Percentiles rank a stretch among this genome's conserved stretches.
Conservation (phyloP, 2,329 filamentous ascomycete species). For the Fusarium chaquense region DNA sequence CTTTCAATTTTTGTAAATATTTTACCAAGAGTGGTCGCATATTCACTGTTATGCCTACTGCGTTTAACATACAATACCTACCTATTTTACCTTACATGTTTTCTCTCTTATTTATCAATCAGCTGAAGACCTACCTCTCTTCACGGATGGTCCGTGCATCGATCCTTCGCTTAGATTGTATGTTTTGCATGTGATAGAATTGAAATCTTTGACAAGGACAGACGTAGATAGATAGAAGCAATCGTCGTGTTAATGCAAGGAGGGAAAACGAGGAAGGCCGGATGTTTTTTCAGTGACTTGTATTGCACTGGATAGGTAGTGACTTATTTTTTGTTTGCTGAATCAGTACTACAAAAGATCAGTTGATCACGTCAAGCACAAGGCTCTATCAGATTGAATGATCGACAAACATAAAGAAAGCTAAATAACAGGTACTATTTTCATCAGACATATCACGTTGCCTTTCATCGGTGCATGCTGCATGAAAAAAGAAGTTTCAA, state of each 20-base stretch:
- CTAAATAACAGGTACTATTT: background rate
- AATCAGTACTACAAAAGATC: background rate
- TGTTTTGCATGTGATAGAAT: conserved; percentile 28
- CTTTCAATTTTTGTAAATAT: conserved; percentile 13
- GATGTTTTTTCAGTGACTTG: too few relatives aligned
- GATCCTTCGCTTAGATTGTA: conserved; percentile 5
- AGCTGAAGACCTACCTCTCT: background rate
- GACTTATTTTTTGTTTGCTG: too few relatives aligned
- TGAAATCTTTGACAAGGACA: background rate
- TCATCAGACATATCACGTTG: background rate
- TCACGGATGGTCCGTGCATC: conserved; percentile 14
- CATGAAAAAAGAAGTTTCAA: background rate
- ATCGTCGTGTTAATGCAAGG: background rate
- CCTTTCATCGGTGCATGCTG: background rate
- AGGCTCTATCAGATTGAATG: background rate
- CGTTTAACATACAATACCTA: background rate
- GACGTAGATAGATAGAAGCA: background rate
- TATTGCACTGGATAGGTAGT: background rate
- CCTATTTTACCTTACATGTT: background rate
- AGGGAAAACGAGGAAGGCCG: background rate
- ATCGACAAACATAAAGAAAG: background rate
- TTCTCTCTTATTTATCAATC: background rate
- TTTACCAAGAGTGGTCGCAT: background rate
- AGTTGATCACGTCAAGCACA: background rate
- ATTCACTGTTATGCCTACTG: background rate